Percentiles rank a stretch among this genome's conserved stretches.
These are phyloP conservation scores for Aspergillus cristatus DNA, from an alignment of 495 filamentous ascomycete species.

Conservation along the genomic window DNA sequence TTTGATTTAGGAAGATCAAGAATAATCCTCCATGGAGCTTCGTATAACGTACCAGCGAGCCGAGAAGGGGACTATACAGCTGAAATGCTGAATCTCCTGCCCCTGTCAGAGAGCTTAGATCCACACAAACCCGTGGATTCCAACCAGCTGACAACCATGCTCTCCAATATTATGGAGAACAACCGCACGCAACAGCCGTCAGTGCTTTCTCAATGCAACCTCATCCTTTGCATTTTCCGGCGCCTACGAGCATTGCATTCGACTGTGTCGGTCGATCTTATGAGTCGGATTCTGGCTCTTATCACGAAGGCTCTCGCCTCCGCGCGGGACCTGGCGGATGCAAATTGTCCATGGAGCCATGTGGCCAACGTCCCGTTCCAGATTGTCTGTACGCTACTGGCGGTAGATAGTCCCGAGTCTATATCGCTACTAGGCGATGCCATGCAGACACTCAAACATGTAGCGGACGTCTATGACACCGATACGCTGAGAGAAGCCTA, in stretches of 20 bases:
- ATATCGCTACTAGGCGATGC: conserved; percentile 36
- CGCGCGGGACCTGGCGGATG: conserved; percentile 22
- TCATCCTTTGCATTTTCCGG: conserved; percentile 38
- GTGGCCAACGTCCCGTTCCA: conserved; percentile 45
- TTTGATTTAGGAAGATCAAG: conserved; percentile 38
- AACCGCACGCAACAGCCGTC: conserved; percentile 27
- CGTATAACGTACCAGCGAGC: too few relatives aligned
- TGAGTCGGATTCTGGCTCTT: conserved; percentile 18
- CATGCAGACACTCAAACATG: conserved; percentile 34
- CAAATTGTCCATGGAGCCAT: conserved; percentile 42
- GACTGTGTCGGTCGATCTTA: too few relatives aligned
- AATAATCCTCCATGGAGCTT: conserved; percentile 14
- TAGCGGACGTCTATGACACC: conserved; percentile 33
- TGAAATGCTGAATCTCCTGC: conserved; percentile 30
- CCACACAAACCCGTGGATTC: conserved; percentile 20
- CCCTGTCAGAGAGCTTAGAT: conserved; percentile 26
- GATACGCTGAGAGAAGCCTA: conserved; percentile 38
- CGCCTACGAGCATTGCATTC: too few relatives aligned
- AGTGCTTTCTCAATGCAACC: conserved; percentile 36
- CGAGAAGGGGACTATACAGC: conserved; percentile 25
- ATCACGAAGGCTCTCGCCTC: conserved; percentile 18
- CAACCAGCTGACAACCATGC: conserved; percentile 18
- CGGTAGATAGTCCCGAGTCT: conserved; percentile 36
- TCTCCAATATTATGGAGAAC: conserved; percentile 17
- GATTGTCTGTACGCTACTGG: conserved; percentile 39